phyloP scores from a whole-genome alignment of 2,329 filamentous ascomycete genomes.

The Lachnellula willkommii region DNA sequence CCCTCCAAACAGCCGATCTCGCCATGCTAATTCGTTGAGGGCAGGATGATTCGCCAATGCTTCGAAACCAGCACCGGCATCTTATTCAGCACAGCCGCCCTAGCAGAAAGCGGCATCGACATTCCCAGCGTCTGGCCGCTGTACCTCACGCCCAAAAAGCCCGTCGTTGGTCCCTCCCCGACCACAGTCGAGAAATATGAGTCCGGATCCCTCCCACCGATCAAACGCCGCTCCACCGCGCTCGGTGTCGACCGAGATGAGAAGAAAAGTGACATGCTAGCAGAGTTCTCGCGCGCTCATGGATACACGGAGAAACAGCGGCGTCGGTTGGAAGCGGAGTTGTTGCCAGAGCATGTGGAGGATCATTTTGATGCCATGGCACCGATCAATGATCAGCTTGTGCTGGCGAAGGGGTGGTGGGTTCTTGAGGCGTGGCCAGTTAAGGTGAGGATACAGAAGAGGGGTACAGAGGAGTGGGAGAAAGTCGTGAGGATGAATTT shows the following conservation, averaged over 20 bases:
- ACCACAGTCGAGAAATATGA: slow-evolving; percentile 34
- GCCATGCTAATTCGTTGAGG: too few relatives aligned
- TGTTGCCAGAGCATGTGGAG: slow-evolving; percentile 38
- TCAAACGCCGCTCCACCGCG: slow-evolving; percentile 29
- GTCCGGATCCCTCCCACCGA: slow-evolving; percentile 29
- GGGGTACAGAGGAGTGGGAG: slow-evolving; percentile 32
- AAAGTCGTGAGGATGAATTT: slow-evolving; percentile 36
- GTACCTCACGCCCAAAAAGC: slow-evolving; percentile 31
- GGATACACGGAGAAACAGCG: slow-evolving; percentile 1
- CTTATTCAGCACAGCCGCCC: slow-evolving; percentile 35
- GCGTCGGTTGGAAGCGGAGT: slow-evolving; percentile 11
- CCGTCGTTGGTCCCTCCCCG: slow-evolving; percentile 33
- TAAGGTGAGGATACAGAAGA: slow-evolving; percentile 34
- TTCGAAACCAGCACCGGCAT: slow-evolving; percentile 44
- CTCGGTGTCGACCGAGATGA: slow-evolving; percentile 24
- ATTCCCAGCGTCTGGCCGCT: slow-evolving; percentile 37
- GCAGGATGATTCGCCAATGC: slow-evolving; percentile 41
- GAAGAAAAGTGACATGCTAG: slow-evolving; percentile 19
- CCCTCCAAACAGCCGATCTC: too few relatives aligned
- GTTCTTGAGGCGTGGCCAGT: slow-evolving; percentile 40
- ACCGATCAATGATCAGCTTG: slow-evolving; percentile 38
- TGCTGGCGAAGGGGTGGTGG: slow-evolving; percentile 38
- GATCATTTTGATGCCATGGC: slow-evolving; percentile 39
- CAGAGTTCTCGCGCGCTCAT: background rate
- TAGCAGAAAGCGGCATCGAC: slow-evolving; percentile 39